Percentiles rank a stretch among this genome's conserved stretches.
Evolutionary conservation across 805 yeast genomes (phyloP).

Genomic region (Candida nemodendra): DNA sequence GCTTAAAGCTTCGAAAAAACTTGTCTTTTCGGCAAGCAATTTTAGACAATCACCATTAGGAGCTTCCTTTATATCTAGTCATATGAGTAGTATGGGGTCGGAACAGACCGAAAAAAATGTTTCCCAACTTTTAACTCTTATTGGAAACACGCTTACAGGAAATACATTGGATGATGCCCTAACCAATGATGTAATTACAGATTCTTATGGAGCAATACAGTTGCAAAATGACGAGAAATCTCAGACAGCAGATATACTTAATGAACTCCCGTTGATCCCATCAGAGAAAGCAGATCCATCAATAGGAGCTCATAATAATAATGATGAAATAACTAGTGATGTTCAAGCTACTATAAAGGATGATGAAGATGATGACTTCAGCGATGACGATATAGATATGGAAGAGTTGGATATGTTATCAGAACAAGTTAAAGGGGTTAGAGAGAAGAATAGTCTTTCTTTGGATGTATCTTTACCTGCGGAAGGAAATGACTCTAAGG

Average conservation of each 20-base stretch:
- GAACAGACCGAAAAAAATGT: conserved; percentile 16
- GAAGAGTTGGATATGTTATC: conserved; percentile 27
- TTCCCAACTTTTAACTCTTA: conserved; percentile 25
- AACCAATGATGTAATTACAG: not conserved
- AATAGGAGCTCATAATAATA: not conserved
- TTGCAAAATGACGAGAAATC: not conserved
- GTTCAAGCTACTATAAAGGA: conserved; percentile 2
- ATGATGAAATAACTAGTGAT: not conserved
- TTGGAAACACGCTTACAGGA: conserved; percentile 21
- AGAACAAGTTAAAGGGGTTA: conserved; percentile 5
- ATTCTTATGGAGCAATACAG: too few relatives aligned
- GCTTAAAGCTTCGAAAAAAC: conserved; percentile 37
- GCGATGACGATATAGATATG: conserved; percentile 34
- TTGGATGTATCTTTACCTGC: not conserved
- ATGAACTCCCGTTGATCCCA: not conserved
- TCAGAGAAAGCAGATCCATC: not conserved
- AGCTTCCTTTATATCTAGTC: conserved; percentile 3
- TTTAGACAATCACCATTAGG: conserved; percentile 2
- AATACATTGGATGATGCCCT: not conserved
- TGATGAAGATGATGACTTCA: conserved; percentile 22
- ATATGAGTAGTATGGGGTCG: not conserved
- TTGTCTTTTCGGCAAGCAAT: conserved; percentile 3
- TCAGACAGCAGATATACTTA: not conserved
- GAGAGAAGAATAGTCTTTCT: conserved; percentile 4
- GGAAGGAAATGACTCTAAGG: conserved; percentile 6